Evolutionary conservation across 1,284 basidiomycete species (phyloP).

Genomic region (Malassezia sympodialis): DNA sequence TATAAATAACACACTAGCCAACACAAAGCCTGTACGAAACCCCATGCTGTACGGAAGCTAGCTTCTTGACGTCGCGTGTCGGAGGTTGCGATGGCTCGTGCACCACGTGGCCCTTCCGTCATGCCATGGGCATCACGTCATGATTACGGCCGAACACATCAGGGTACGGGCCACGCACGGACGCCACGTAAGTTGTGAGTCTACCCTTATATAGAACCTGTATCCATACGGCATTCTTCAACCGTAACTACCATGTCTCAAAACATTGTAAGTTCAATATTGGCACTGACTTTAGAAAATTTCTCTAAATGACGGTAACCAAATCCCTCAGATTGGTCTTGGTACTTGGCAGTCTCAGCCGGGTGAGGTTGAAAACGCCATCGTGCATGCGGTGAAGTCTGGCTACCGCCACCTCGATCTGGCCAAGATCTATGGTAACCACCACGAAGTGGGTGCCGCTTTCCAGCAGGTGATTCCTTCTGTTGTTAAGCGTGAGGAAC

Average conservation of each 20-base stretch:
- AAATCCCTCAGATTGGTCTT: slow-evolving; percentile 54
- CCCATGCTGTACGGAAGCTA: slow-evolving; percentile 26
- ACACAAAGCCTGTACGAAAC: slow-evolving; percentile 43
- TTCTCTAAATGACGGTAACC: slow-evolving; percentile 43
- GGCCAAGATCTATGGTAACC: slow-evolving; percentile 41
- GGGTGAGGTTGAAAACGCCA: slow-evolving; percentile 64
- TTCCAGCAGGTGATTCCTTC: slow-evolving; percentile 49
- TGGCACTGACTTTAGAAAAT: slow-evolving; percentile 13
- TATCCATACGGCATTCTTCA: neutral
- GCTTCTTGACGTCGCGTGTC: neutral
- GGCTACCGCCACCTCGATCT: slow-evolving; percentile 45
- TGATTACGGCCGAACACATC: neutral
- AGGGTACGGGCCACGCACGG: neutral
- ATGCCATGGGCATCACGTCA: neutral
- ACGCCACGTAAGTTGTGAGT: slow-evolving; percentile 2
- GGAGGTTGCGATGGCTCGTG: neutral
- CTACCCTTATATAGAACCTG: neutral
- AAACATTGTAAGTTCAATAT: slow-evolving; percentile 16
- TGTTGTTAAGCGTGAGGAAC: slow-evolving; percentile 51
- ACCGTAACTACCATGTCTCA: slow-evolving; percentile 24
- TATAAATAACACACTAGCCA: slow-evolving; percentile 39
- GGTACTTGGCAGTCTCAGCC: slow-evolving; percentile 72
- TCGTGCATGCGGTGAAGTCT: slow-evolving; percentile 30
- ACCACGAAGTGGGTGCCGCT: slow-evolving; percentile 50
- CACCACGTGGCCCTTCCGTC: neutral